phyloP scores from a whole-genome alignment of 345 rosid species.

The Arabidopsis suecica region DNA sequence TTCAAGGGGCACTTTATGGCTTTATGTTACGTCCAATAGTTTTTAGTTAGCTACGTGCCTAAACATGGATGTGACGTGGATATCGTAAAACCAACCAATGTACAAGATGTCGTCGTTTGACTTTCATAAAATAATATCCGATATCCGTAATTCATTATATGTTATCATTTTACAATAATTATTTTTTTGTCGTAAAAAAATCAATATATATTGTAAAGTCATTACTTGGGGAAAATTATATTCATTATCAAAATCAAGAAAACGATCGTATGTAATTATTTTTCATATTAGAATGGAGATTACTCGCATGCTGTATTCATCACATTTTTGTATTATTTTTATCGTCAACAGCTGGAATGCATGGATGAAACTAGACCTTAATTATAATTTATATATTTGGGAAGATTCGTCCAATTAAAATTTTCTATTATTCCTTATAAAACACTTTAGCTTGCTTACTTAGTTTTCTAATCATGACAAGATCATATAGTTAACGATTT shows the following conservation, averaged over 20 bases:
- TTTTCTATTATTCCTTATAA: constrained; percentile 4
- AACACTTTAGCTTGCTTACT: constrained; percentile 1
- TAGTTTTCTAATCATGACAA: constrained; percentile 20
- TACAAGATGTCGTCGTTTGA: constrained; percentile 35
- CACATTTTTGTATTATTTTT: constrained; percentile 13
- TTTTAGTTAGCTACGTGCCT: constrained; percentile 24
- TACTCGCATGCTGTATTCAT: constrained; percentile 28
- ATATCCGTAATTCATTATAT: background rate
- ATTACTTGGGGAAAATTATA: background rate
- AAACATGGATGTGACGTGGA: constrained; percentile 30
- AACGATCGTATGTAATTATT: background rate
- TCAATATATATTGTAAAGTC: constrained; percentile 13
- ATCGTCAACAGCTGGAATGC: constrained; percentile 28
- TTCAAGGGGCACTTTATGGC: constrained; percentile 28
- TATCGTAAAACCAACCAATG: constrained; percentile 38
- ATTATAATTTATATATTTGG: background rate
- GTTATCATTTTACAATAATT: too few relatives aligned
- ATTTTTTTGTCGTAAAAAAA: too few relatives aligned
- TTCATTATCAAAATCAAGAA: background rate
- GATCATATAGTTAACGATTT: background rate
- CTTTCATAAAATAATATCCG: constrained; percentile 28
- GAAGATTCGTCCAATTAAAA: constrained; percentile 19
- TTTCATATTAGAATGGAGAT: background rate
- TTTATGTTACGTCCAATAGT: constrained; percentile 29
- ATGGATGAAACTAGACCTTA: constrained; percentile 20